Percentiles rank a stretch among this genome's conserved stretches.
phyloP scores from a whole-genome alignment of 192 early-diverging fungal genomes.

The Coemansia sp. region DNA sequence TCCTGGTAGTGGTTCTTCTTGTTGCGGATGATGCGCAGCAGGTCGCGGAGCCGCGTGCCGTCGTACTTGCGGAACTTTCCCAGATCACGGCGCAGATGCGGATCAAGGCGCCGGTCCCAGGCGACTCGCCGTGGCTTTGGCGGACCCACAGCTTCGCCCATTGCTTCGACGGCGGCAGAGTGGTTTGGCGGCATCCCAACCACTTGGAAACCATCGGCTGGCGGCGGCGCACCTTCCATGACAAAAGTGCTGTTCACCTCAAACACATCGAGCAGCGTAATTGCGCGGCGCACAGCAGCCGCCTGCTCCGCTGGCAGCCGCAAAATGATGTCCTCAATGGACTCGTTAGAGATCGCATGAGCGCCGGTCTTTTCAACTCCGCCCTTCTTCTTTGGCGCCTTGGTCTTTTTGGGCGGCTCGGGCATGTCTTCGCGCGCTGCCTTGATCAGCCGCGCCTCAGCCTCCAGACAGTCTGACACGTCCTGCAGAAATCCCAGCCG shows the following conservation, averaged over 20 bases:
- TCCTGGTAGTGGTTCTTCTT: slow-evolving; percentile 99
- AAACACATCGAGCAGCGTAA: slow-evolving; percentile 41
- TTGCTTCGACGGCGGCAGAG: slow-evolving; percentile 27
- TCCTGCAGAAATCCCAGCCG: slow-evolving; percentile 90
- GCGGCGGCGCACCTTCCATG: slow-evolving; percentile 41
- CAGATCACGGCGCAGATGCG: slow-evolving; percentile 71
- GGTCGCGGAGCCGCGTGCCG: slow-evolving; percentile 75
- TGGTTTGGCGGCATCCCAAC: slow-evolving; percentile 35
- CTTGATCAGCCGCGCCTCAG: slow-evolving; percentile 66
- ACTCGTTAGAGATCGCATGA: slow-evolving; percentile 38
- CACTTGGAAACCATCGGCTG: slow-evolving; percentile 48
- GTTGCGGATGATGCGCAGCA: slow-evolving; percentile 88
- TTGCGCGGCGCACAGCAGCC: slow-evolving; percentile 44
- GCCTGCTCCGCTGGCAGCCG: slow-evolving; percentile 48
- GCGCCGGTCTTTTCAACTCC: slow-evolving; percentile 15
- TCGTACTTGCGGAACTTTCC: slow-evolving; percentile 95
- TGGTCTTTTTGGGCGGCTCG: slow-evolving; percentile 29
- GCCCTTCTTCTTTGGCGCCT: slow-evolving; percentile 41
- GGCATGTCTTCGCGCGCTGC: slow-evolving; percentile 41
- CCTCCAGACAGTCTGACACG: slow-evolving; percentile 91
- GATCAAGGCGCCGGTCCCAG: slow-evolving; percentile 55
- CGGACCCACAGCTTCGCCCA: slow-evolving; percentile 20
- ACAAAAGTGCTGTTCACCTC: slow-evolving; percentile 49
- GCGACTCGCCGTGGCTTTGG: slow-evolving; percentile 21
- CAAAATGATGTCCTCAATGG: slow-evolving; percentile 37